Base-by-base conservation (phyloP, 257 asterid species). In the Rhazya stricta region DNA sequence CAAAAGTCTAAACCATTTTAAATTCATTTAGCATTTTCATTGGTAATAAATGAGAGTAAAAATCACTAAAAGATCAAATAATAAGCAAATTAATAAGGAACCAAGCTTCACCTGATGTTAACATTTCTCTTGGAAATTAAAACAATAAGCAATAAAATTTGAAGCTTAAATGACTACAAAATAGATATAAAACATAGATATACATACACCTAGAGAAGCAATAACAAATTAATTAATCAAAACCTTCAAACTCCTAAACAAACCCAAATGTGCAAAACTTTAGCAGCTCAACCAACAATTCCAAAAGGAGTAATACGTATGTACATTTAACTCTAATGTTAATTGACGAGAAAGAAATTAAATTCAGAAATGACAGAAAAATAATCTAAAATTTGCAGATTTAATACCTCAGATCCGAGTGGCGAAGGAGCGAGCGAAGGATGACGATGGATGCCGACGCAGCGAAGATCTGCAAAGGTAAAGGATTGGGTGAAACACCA, bases 331-430 rank as follows among this genome's bases (percentile, higher is more conserved):
- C 53, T 27, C 29, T 45, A 42, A 41, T 51, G 5, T 19, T 18
- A n/a, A 68, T 42, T 57, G 34, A 11, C 43, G 43, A 70, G 19
- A 56, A 43, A 29, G 15, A 76, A 67, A 75, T 25, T 71, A 41
- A 25, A 72, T 61, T 67, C 67, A 63, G 27, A 68, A 71, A 48
- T 53, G 58, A 25, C n/a, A 71, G 27, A 63, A 6, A 29, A 43
- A 32, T 29, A 69, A 66, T 43, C 23, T 3, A 37, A 19, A 37
- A 7, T 21, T 19, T 30, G 50, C 27, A 18, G n/a, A n/a, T n/a
- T n/a, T n/a, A n/a, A n/a, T n/a, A n/a, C n/a, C n/a, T n/a, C n/a
- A n/a, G n/a, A n/a, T n/a, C n/a, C n/a, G n/a, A n/a, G n/a, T n/a
- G n/a, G n/a, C n/a, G n/a, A n/a, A n/a, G n/a, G n/a, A n/a, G n/a